These are phyloP conservation scores for Chrysanthemum makinoi DNA, from an alignment of 129 eudicot genomes.

Conservation along the genomic window DNA sequence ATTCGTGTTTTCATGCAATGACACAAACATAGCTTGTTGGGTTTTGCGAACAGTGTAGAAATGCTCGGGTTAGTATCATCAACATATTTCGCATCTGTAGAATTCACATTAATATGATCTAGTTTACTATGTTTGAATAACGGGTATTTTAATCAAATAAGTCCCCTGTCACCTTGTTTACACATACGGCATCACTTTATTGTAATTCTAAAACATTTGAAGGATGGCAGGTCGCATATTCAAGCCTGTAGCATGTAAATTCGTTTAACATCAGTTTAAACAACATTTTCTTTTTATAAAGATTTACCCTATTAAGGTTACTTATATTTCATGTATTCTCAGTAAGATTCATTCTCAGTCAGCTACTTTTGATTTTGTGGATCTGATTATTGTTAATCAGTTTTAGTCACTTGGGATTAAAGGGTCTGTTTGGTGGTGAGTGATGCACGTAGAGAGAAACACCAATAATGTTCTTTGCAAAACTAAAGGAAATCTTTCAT, in stretches of 20 bases:
- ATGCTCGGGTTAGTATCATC: too few relatives aligned
- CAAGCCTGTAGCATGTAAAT: not conserved
- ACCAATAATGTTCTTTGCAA: not conserved
- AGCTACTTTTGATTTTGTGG: too few relatives aligned
- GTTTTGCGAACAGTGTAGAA: too few relatives aligned
- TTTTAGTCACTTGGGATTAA: too few relatives aligned
- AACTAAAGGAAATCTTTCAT: not conserved
- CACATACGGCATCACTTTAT: not conserved
- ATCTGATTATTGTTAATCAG: too few relatives aligned
- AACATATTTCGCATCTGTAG: too few relatives aligned
- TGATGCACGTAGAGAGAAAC: not conserved
- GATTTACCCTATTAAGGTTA: constrained; percentile 14
- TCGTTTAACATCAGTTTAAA: constrained; percentile 6
- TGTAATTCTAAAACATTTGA: constrained; percentile 13
- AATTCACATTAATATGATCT: not conserved
- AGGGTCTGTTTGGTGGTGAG: not conserved
- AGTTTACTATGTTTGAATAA: not conserved
- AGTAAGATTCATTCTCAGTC: not conserved
- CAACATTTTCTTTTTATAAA: constrained; percentile 6
- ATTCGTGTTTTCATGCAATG: too few relatives aligned
- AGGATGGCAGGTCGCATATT: constrained; percentile 1
- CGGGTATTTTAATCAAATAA: not conserved
- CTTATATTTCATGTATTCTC: not conserved
- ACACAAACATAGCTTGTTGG: too few relatives aligned
- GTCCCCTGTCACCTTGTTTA: not conserved